Evolutionary conservation across 176 grass and related monocot species (phyloP).

Genomic region (Elaeis guineensis): DNA sequence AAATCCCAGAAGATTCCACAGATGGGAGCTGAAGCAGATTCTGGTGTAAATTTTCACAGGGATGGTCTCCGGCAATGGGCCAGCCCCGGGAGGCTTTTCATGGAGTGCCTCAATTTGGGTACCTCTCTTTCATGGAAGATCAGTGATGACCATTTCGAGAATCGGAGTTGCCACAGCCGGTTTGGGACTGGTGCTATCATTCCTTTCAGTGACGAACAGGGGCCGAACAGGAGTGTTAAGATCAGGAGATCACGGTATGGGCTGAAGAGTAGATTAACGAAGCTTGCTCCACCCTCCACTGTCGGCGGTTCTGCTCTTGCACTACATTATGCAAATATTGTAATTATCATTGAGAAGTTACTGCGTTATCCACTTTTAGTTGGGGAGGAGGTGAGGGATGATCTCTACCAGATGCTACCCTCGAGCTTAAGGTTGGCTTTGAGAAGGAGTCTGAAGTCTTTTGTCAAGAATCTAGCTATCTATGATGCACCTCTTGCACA

Average conservation of each 20-base stretch:
- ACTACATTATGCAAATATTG: conserved; percentile 74
- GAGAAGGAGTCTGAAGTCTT: conserved; percentile 46
- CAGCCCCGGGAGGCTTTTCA: conserved; percentile 62
- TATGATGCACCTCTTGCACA: conserved; percentile 91
- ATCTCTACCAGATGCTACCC: conserved; percentile 92
- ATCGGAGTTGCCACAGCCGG: conserved; percentile 43
- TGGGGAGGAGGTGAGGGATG: conserved; percentile 82
- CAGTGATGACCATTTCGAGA: conserved; percentile 45
- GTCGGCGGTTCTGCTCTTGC: conserved; percentile 75
- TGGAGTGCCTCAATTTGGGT: conserved; percentile 80
- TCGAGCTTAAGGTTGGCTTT: conserved; percentile 45
- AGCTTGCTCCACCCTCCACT: conserved; percentile 51
- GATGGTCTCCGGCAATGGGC: conserved; percentile 28
- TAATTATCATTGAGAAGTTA: conserved; percentile 91
- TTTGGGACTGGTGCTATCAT: conserved; percentile 48
- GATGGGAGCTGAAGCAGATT: conserved; percentile 13
- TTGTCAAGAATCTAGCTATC: conserved; percentile 56
- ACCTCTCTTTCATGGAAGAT: conserved; percentile 39
- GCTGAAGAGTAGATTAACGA: conserved; percentile 64
- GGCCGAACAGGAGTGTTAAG: conserved; percentile 24
- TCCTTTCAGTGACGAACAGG: conserved; percentile 38
- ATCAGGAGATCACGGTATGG: conserved; percentile 35
- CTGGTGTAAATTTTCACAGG: not conserved
- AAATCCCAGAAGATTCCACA: conserved; percentile 39
- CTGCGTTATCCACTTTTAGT: conserved; percentile 83